Evolutionary conservation across 768 basidiomycete genomes (phyloP), one percentile per base, ranked within the genome.

Genomic region (Strobilomyces dryophilus): DNA sequence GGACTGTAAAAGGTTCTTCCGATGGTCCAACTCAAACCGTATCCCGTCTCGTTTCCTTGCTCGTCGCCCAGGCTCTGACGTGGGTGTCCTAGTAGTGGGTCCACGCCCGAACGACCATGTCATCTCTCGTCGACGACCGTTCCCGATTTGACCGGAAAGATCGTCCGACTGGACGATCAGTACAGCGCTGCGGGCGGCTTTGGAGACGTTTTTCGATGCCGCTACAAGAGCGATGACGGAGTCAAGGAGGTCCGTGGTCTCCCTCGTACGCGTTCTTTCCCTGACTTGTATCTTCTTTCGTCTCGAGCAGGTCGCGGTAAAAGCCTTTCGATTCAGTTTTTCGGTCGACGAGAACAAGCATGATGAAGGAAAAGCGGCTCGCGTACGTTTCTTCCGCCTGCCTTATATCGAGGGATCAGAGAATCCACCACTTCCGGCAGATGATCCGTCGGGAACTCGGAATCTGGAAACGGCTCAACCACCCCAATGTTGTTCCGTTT

Each of bases 391-490:
- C 9, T 53, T 20, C 34, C n/a, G 10, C 2, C 11, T 17, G 14
- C 15, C 29, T 40, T 29, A 17, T 24, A 8, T 5, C 8, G 12
- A 6, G n/a, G 20, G 8, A 5, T 3, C 18, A 10, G 47, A 31
- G 27, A 9, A 14, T 36, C 20, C 21, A 37, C 37, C 29, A 14
- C n/a, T 5, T 49, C 20, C 27, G 11, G 11, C 20, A 56, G 47
- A 56, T 41, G 54, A 42, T 46, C 24, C 44, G 44, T 12, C 32
- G 47, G 21, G 54, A 56, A 44, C 54, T 57, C 1, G 54, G 54
- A 2, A 49, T 56, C 11, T 56, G 53, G 55, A 49, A 17, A 6
- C 34, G 37, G 27, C 48, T 51, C 8, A 37, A 6, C 29, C 55
- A 56, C 27, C 34, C 10, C 2, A 57, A 51, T 5, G 37, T 57